phyloP scores from a whole-genome alignment of 495 filamentous ascomycete genomes.

The Penicillium soppii region DNA sequence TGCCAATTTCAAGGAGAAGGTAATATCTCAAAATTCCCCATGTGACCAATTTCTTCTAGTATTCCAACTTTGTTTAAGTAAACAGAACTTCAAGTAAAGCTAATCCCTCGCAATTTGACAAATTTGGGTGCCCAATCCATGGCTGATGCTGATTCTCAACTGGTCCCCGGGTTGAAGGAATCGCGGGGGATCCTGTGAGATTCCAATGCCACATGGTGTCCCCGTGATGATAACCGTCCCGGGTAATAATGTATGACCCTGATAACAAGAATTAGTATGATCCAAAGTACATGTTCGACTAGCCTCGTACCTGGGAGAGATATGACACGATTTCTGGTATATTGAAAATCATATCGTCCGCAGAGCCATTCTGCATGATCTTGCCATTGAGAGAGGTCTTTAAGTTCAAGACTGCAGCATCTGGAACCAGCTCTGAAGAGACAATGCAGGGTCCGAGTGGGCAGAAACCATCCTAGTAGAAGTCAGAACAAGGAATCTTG shows the following conservation, averaged over 20 bases:
- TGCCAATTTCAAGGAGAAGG: too few relatives aligned
- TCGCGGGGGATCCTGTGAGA: slow-evolving; percentile 11
- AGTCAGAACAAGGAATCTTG: not conserved
- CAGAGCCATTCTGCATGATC: slow-evolving; percentile 54
- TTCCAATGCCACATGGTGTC: slow-evolving; percentile 17
- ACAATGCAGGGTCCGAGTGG: slow-evolving; percentile 34
- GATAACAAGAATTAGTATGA: not conserved
- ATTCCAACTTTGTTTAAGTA: not conserved
- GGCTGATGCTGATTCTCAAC: slow-evolving; percentile 9
- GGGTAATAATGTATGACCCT: slow-evolving; percentile 12
- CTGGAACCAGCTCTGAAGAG: slow-evolving; percentile 11
- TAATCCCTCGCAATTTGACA: slow-evolving; percentile 6
- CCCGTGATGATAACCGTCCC: slow-evolving; percentile 18
- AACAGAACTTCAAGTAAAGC: not conserved
- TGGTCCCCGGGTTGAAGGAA: slow-evolving; percentile 15
- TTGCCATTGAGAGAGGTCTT: slow-evolving; percentile 62
- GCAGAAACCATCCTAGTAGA: slow-evolving; percentile 14
- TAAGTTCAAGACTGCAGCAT: slow-evolving; percentile 44
- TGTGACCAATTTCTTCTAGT: too few relatives aligned
- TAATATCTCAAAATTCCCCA: too few relatives aligned
- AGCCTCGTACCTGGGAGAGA: slow-evolving; percentile 51
- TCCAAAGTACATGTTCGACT: not conserved
- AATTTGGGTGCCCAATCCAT: slow-evolving; percentile 9
- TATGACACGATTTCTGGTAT: slow-evolving; percentile 65
- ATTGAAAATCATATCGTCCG: slow-evolving; percentile 66